Percentiles rank a stretch among this genome's conserved stretches.
phyloP scores from a whole-genome alignment of 208 protist species.

The Cochliopodium minus region DNA sequence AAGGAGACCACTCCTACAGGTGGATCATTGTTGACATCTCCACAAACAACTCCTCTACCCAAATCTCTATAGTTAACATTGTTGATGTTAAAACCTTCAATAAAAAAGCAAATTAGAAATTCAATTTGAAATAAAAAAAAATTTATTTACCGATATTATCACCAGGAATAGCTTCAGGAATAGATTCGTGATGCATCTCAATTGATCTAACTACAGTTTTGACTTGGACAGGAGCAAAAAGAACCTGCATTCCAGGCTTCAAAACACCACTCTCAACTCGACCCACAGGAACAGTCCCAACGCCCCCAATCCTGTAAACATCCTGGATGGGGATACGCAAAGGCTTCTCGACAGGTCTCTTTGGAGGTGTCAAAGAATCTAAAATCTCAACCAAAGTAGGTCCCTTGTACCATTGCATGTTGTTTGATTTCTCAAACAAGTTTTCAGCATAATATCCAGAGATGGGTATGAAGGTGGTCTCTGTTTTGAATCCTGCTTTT shows the following conservation, averaged over 20 bases:
- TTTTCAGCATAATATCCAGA: constrained; percentile 82
- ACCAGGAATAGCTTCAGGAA: constrained; percentile 18
- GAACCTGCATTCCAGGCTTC: constrained; percentile 21
- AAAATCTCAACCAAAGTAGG: constrained; percentile 70
- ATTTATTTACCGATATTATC: constrained; percentile 38
- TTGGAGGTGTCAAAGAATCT: constrained; percentile 51
- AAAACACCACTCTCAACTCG: constrained; percentile 45
- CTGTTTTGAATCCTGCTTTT: constrained; percentile 72
- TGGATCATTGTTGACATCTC: constrained; percentile 32
- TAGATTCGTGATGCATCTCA: constrained; percentile 24
- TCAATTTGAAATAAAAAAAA: too few relatives aligned
- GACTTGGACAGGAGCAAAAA: constrained; percentile 26
- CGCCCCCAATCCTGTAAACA: constrained; percentile 83
- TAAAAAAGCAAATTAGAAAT: constrained; percentile 27
- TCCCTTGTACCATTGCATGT: constrained; percentile 73
- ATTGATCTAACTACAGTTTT: constrained; percentile 22
- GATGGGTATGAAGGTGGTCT: constrained; percentile 73
- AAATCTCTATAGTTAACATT: constrained; percentile 42
- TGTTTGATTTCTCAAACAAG: constrained; percentile 48
- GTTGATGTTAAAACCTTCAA: constrained; percentile 18
- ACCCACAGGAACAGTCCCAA: constrained; percentile 81
- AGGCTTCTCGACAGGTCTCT: constrained; percentile 68
- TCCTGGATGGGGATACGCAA: constrained; percentile 75
- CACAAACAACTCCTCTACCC: constrained; percentile 27
- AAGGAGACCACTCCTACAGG: constrained; percentile 25